These are phyloP conservation scores for Suillus cothurnatus DNA, from an alignment of 768 basidiomycete genomes.

Conservation along the genomic window DNA sequence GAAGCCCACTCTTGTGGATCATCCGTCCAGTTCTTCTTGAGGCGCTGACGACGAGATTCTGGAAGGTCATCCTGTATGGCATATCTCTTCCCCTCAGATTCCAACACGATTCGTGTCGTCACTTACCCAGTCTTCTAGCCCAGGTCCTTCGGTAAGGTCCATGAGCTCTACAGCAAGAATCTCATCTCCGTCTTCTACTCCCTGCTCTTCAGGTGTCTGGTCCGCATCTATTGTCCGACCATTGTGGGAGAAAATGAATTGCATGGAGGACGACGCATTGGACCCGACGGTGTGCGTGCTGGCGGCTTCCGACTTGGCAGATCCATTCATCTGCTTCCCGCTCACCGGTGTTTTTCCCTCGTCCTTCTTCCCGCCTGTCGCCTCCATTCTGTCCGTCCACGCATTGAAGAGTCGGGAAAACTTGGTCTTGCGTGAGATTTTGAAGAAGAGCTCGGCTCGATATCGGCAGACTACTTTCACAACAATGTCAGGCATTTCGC, in stretches of 20 bases:
- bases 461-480: conserved; percentile 89
- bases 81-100: conserved; percentile 9
- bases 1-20: conserved; percentile 69
- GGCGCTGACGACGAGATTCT: conserved; percentile 64
- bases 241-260: conserved; percentile 85
- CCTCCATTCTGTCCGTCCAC: conserved; percentile 90
- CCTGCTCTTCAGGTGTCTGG: conserved; percentile 83
- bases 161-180: conserved; percentile 88
- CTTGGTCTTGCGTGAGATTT: conserved; percentile 89
- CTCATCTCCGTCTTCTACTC: conserved; percentile 88
- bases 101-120: neutral
- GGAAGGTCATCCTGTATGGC: conserved; percentile 59
- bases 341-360: conserved; percentile 33
- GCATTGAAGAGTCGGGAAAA: conserved; percentile 81
- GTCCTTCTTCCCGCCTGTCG: conserved; percentile 48
- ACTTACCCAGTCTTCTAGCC: conserved; percentile 65
- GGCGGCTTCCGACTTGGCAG: conserved; percentile 52
- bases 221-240: conserved; percentile 80
- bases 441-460: conserved; percentile 90
- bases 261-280: conserved; percentile 50
- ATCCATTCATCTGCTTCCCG: conserved; percentile 45
- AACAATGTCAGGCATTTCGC: conserved; percentile 87
- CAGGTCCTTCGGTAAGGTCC: conserved; percentile 78
- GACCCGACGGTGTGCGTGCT: conserved; percentile 46
- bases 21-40: conserved; percentile 83